Percentiles rank a stretch among this genome's conserved stretches.
phyloP scores from a whole-genome alignment of 768 basidiomycete genomes.

The Leccinum disarticulatum region DNA sequence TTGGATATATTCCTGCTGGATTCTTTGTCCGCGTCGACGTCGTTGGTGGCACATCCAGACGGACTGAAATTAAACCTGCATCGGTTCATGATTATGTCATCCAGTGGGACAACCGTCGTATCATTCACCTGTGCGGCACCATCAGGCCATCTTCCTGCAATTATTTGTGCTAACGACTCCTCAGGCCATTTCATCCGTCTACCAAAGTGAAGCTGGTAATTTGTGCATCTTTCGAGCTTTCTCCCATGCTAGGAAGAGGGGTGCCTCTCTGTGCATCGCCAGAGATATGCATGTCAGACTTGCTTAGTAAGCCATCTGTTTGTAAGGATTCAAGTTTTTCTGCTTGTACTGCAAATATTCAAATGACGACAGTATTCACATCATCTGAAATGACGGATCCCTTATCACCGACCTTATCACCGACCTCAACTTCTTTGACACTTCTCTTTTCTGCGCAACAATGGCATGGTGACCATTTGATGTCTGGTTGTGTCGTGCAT shows the following conservation, averaged over 20 bases:
- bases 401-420: no score
- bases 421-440: no score
- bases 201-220: background rate
- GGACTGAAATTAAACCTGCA: background rate
- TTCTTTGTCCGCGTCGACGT: constrained; percentile 3
- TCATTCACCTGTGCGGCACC: background rate
- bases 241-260: constrained; percentile 3
- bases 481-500: background rate
- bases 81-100: background rate
- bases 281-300: background rate
- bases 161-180: background rate
- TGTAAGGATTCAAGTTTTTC: background rate
- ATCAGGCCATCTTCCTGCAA: background rate
- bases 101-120: background rate
- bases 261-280: background rate
- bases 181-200: background rate
- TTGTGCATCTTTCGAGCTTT: constrained; percentile 5
- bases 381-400: no score
- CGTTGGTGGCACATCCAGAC: background rate
- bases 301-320: background rate
- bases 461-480: background rate
- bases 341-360: background rate
- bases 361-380: no score
- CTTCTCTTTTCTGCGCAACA: background rate
- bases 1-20: constrained; percentile 10